These are phyloP conservation scores for Oryza glaberrima DNA, from an alignment of 176 grass and related monocot genomes.

Conservation along the genomic window DNA sequence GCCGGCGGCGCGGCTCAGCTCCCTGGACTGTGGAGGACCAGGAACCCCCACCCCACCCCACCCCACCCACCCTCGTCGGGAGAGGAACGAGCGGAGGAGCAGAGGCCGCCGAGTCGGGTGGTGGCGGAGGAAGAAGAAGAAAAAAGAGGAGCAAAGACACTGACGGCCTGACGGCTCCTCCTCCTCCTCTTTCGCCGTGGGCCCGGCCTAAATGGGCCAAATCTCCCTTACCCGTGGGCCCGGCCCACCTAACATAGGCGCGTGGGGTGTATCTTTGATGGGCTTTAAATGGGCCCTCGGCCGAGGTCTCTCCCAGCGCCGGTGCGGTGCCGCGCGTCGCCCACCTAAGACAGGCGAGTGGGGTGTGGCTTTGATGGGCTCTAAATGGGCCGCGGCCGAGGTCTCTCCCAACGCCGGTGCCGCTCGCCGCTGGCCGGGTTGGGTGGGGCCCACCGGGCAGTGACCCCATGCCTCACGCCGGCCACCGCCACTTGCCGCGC, in stretches of 20 bases:
- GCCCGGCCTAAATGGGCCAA: too few species aligned
- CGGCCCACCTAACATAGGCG: not conserved
- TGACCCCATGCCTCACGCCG: not conserved
- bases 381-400: too few species aligned
- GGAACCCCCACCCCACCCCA: too few species aligned
- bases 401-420: too few species aligned
- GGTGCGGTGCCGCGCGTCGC: too few species aligned
- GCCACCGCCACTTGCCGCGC: constrained; percentile 29
- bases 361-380: too few species aligned
- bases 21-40: not conserved
- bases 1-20: not conserved
- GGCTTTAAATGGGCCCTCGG: too few species aligned
- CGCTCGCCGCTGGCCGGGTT: not conserved
- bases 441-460: not conserved
- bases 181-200: too few species aligned
- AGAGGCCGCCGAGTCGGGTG: constrained; percentile 12
- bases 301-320: too few species aligned
- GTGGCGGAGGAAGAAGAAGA: constrained; percentile 27
- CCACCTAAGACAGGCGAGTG: too few species aligned
- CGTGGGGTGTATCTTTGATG: too few species aligned
- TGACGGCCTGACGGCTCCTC: constrained; percentile 28
- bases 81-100: constrained; percentile 28
- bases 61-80: not conserved
- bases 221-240: too few species aligned
- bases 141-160: constrained; percentile 36